Conservation (phyloP, 768 basidiomycete species). For the Hygrophorus pudorinus region DNA sequence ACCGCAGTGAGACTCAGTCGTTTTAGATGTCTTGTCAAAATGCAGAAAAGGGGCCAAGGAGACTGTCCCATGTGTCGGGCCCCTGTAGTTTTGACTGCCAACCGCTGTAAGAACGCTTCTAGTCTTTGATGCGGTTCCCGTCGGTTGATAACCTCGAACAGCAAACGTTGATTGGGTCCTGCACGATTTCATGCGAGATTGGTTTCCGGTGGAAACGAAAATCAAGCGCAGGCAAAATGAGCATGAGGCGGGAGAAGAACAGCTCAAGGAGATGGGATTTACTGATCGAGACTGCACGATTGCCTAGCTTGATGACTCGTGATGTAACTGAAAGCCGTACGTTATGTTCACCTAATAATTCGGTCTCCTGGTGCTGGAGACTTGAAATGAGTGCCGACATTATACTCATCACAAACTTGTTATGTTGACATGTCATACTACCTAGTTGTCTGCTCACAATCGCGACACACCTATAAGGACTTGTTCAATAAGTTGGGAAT, state of each 20-base stretch:
- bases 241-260: constrained; percentile 61
- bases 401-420: too few species aligned
- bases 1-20: neutral
- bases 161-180: constrained; percentile 75
- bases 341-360: too few species aligned
- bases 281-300: constrained; percentile 32
- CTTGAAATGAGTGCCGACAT: too few species aligned
- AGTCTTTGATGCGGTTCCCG: neutral
- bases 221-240: constrained; percentile 70
- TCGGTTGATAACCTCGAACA: constrained; percentile 16
- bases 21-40: constrained; percentile 62
- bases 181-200: constrained; percentile 80
- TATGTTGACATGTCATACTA: too few species aligned
- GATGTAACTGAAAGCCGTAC: too few species aligned
- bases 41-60: constrained; percentile 71
- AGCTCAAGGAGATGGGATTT: constrained; percentile 56
- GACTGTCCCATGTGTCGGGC: constrained; percentile 83
- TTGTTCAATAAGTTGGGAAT: too few species aligned
- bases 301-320: neutral
- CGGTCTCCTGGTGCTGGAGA: too few species aligned
- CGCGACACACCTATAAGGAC: too few species aligned
- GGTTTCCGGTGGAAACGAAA: constrained; percentile 81
- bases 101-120: constrained; percentile 47
- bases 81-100: constrained; percentile 65
- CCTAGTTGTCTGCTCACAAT: too few species aligned